phyloP scores from a whole-genome alignment of 306 rosid species.

The Vicia sativa region DNA sequence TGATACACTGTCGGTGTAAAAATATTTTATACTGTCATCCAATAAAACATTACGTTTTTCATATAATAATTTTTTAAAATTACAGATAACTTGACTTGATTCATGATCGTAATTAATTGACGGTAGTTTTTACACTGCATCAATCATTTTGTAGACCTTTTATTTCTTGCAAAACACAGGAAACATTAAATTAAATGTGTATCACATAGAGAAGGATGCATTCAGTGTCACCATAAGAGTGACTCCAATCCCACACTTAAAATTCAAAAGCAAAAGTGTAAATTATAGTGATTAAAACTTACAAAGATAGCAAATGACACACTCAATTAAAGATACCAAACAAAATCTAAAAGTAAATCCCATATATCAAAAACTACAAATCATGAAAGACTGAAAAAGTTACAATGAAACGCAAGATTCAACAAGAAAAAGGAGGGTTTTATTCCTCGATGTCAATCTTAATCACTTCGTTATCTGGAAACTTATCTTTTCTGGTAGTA shows the following conservation, averaged over 20 bases:
- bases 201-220: too few species aligned
- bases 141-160: too few species aligned
- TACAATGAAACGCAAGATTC: constrained; percentile 37
- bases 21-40: too few species aligned
- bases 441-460: constrained; percentile 64
- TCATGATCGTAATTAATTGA: too few species aligned
- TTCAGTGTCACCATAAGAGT: neutral
- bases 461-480: constrained; percentile 60
- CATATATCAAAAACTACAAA: constrained; percentile 33
- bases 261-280: neutral
- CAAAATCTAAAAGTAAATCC: constrained; percentile 29
- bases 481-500: constrained; percentile 62
- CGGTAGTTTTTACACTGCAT: too few species aligned
- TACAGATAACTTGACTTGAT: too few species aligned
- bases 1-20: too few species aligned
- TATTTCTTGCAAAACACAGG: too few species aligned
- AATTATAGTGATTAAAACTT: neutral
- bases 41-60: too few species aligned
- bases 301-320: constrained; percentile 7
- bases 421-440: constrained; percentile 51
- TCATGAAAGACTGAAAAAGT: constrained; percentile 24
- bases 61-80: too few species aligned
- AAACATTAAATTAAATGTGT: too few species aligned
- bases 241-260: neutral
- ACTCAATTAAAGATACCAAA: constrained; percentile 2